Conservation (phyloP, 2,329 filamentous ascomycete species). For the Akanthomyces dipterigenus region DNA sequence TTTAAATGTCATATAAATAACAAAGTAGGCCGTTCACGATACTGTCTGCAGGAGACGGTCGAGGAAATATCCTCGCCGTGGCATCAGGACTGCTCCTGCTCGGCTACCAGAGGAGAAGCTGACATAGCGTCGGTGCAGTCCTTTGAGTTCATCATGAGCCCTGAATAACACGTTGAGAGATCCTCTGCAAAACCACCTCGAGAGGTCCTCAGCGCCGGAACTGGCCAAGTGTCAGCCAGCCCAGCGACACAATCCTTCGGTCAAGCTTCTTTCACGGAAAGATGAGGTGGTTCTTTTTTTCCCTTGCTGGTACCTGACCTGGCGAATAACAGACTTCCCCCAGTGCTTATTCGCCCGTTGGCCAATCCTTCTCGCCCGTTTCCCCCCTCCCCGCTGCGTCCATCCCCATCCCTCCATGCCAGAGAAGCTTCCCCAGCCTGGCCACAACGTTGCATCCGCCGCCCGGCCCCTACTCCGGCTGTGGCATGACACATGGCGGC, state of each 20-base stretch:
- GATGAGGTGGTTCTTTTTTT: too few relatives aligned
- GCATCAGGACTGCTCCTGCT: background rate
- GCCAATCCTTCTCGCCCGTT: background rate
- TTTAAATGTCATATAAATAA: background rate
- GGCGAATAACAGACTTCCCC: background rate
- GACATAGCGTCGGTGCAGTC: too few relatives aligned
- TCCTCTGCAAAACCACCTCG: background rate
- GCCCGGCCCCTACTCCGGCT: background rate
- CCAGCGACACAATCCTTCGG: background rate
- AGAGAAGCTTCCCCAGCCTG: constrained; percentile 4
- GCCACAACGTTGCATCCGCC: constrained; percentile 17
- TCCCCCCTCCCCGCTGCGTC: background rate
- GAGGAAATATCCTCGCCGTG: background rate
- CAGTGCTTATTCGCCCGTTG: background rate
- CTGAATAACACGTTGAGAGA: too few relatives aligned
- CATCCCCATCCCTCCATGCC: background rate
- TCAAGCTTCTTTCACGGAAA: too few relatives aligned
- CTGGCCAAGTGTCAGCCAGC: background rate
- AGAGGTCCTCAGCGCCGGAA: background rate
- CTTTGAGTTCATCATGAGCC: too few relatives aligned
- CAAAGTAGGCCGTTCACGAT: too few relatives aligned
- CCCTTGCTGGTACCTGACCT: background rate
- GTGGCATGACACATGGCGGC: background rate
- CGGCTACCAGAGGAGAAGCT: too few relatives aligned
- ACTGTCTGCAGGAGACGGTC: too few relatives aligned